These are phyloP conservation scores for Brettanomyces nanus DNA, from an alignment of 805 yeast species.

Conservation along the genomic window DNA sequence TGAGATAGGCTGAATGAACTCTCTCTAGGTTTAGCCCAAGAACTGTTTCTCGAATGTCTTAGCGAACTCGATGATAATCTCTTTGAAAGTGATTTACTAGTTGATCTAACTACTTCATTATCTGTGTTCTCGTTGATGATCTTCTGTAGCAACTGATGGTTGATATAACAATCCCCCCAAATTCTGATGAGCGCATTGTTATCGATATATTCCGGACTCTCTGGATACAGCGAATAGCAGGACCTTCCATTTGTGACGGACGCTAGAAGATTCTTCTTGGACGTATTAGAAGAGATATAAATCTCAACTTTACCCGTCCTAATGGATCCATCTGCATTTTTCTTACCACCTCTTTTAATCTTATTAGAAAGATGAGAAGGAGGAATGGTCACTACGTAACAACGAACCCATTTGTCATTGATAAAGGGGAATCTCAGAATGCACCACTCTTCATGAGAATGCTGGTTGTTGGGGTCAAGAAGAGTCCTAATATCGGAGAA, in stretches of 20 bases:
- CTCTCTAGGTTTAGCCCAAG: background rate
- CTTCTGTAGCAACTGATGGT: conserved; percentile 24
- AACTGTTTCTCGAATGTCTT: conserved; percentile 8
- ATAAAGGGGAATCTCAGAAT: conserved; percentile 51
- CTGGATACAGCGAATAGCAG: conserved; percentile 53
- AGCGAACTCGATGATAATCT: conserved; percentile 23
- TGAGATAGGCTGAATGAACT: conserved; percentile 8
- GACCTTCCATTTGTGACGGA: conserved; percentile 36
- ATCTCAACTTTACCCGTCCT: conserved; percentile 48
- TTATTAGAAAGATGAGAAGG: conserved; percentile 4
- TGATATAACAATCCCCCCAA: conserved; percentile 45
- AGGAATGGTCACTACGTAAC: conserved; percentile 43
- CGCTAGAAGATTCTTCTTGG: conserved; percentile 44
- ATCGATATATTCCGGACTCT: conserved; percentile 47
- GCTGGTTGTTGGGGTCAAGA: conserved; percentile 39
- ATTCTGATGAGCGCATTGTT: conserved; percentile 47
- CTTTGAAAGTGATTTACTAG: conserved; percentile 14
- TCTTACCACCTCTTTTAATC: conserved; percentile 26
- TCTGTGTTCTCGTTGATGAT: conserved; percentile 15
- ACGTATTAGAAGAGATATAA: conserved; percentile 39
- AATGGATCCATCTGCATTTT: too few relatives aligned
- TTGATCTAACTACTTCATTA: background rate
- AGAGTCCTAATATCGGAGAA: conserved; percentile 53
- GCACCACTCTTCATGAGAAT: conserved; percentile 49
- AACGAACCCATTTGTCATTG: conserved; percentile 50